Evolutionary conservation across 768 basidiomycete genomes (phyloP).

Genomic region (Serpula lacrymans): DNA sequence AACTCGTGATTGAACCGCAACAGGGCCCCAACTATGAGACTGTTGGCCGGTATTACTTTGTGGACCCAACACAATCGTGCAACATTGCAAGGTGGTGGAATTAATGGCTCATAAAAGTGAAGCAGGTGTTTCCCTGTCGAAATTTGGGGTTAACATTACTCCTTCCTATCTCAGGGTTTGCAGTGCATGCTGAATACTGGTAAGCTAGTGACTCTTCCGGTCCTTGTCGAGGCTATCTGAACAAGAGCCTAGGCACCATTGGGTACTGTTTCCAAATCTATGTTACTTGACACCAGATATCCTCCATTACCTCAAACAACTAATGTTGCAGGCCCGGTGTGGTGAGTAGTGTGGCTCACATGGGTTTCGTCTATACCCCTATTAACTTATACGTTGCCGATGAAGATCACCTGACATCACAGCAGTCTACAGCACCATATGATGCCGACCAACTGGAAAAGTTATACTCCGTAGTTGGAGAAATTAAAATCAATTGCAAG

Average conservation of each 20-base stretch:
- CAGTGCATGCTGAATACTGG: constrained; percentile 23
- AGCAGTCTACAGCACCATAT: constrained; percentile 3
- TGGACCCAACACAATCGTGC: constrained; percentile 39
- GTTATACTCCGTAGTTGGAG: neutral
- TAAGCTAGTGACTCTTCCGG: constrained; percentile 2
- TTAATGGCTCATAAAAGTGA: constrained; percentile 23
- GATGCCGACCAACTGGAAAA: constrained; percentile 3
- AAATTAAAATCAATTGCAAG: constrained; percentile 12
- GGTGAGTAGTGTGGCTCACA: neutral
- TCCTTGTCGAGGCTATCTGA: neutral
- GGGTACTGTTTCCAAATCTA: constrained; percentile 7
- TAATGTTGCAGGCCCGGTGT: neutral
- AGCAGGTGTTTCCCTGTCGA: neutral
- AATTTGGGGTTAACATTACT: neutral
- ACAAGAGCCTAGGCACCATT: constrained; percentile 16
- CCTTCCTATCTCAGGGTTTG: constrained; percentile 9
- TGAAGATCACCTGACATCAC: constrained; percentile 12
- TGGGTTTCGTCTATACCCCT: neutral
- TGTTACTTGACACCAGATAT: neutral
- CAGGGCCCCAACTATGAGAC: constrained; percentile 11
- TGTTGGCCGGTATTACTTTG: constrained; percentile 47
- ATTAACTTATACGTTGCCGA: neutral
- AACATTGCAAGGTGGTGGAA: constrained; percentile 16
- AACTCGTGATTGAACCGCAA: constrained; percentile 45
- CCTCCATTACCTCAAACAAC: constrained; percentile 1